Evolutionary conservation across 345 rosid species (phyloP).

Genomic region (Noccaea caerulescens): DNA sequence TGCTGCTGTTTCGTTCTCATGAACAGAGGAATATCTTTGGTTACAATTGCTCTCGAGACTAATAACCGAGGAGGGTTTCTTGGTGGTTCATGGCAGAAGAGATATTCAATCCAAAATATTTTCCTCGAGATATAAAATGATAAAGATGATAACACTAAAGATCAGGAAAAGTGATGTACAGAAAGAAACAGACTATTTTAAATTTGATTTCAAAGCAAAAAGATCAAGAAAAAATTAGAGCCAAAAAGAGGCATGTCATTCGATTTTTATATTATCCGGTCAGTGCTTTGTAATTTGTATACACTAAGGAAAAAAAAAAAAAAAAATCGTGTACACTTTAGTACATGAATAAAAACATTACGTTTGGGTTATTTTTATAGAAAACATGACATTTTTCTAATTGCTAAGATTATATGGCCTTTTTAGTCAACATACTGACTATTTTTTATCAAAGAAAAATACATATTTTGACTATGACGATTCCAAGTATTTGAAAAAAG

Average conservation of each 20-base stretch:
- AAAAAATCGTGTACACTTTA: neutral
- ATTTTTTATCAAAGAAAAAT: neutral
- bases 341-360: neutral
- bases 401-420: constrained; percentile 5
- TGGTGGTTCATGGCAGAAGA: too few species aligned
- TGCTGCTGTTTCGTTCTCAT: too few species aligned
- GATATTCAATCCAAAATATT: too few species aligned
- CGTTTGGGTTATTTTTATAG: neutral
- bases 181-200: neutral
- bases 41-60: too few species aligned
- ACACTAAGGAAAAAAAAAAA: neutral
- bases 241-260: constrained; percentile 25
- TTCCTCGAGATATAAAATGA: too few species aligned
- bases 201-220: neutral
- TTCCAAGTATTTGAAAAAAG: neutral
- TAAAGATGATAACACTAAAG: too few species aligned
- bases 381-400: neutral
- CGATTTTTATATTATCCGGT: constrained; percentile 21
- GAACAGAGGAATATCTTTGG: too few species aligned
- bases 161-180: neutral
- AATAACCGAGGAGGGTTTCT: too few species aligned
- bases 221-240: neutral
- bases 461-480: constrained; percentile 27
- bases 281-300: neutral
- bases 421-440: constrained; percentile 9